Base-by-base conservation (phyloP, 768 basidiomycete genomes). In the Tricholoma sp. region DNA sequence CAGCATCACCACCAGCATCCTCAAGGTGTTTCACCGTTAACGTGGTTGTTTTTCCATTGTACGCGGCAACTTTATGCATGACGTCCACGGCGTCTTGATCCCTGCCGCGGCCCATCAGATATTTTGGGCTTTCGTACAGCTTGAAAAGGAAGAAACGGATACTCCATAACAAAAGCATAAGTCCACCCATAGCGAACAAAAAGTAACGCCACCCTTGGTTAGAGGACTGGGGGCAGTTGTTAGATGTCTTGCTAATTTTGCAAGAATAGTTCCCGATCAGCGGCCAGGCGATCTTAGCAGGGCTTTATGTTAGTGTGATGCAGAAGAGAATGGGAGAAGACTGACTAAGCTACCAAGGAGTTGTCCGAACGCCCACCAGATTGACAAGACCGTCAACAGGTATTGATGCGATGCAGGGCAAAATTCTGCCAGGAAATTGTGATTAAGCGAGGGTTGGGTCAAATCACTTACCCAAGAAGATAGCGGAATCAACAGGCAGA, bases 321-420 rank as follows among this genome's bases (percentile, higher is more conserved):
- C n/a, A 31, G 34, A 6, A 28, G 15, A 6, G 10, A 18, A 52
- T 32, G 20, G 44, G 15, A 6, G 18, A n/a, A 9, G 9, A 59
- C 53, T 33, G 54, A 74, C 74, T 50, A 80, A 59, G 59, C 71
- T 75, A 20, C 82, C 85, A 49, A 86, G 64, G 0, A 89, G 76
- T 65, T 89, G 89, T 2, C 88, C 88, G 33, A 90, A 75, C 5
- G 86, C 84, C 89, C 89, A 91, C 85, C 86, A 91, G 36, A 89
- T 80, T 0, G 88, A 88, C 15, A 91, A 75, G 12, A 90, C 72
- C 0, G 88, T 89, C 33, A 91, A 73, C 3, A 91, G 74, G 63
- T 88, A 90, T 63, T 91, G 89, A 58, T 90, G 86, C 1, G 82
- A 80, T 2, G 80, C 79, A 0, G 89, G 89, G 0, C 88, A 65